phyloP scores from a whole-genome alignment of 495 filamentous ascomycete species.

The Hyaloscypha variabilis region DNA sequence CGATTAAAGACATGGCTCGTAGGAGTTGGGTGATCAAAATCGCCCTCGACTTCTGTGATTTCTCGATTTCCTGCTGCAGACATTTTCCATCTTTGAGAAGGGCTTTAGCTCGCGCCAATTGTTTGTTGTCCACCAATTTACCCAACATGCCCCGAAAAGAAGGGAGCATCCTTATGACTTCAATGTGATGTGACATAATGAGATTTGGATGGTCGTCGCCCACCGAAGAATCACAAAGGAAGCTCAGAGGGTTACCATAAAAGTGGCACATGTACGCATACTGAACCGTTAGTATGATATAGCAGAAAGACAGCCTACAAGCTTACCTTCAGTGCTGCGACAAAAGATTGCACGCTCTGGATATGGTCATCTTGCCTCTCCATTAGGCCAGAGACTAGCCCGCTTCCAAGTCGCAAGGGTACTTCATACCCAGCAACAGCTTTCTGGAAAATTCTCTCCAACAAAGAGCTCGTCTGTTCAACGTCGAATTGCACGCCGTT shows the following conservation, averaged over 20 bases:
- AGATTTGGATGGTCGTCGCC: constrained; percentile 26
- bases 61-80: constrained; percentile 16
- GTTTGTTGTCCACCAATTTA: constrained; percentile 28
- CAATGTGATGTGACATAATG: constrained; percentile 61
- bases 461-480: constrained; percentile 69
- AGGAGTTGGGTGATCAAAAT: constrained; percentile 26
- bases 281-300: constrained; percentile 40
- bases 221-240: constrained; percentile 51
- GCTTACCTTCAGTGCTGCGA: constrained; percentile 75
- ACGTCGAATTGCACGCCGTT: constrained; percentile 84
- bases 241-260: constrained; percentile 85
- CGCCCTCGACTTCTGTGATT: constrained; percentile 36
- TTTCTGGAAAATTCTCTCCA: constrained; percentile 78
- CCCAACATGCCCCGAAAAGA: constrained; percentile 70
- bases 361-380: constrained; percentile 82
- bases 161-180: constrained; percentile 74
- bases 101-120: constrained; percentile 8
- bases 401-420: constrained; percentile 68
- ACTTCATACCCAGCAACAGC: constrained; percentile 58
- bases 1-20: constrained; percentile 22
- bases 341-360: constrained; percentile 83
- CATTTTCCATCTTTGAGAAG: constrained; percentile 36
- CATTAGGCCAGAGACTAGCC: constrained; percentile 63
- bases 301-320: neutral
- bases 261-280: constrained; percentile 97